These are phyloP conservation scores for Clonostachys rosea DNA, from an alignment of 2,329 filamentous ascomycete species.

Conservation along the genomic window DNA sequence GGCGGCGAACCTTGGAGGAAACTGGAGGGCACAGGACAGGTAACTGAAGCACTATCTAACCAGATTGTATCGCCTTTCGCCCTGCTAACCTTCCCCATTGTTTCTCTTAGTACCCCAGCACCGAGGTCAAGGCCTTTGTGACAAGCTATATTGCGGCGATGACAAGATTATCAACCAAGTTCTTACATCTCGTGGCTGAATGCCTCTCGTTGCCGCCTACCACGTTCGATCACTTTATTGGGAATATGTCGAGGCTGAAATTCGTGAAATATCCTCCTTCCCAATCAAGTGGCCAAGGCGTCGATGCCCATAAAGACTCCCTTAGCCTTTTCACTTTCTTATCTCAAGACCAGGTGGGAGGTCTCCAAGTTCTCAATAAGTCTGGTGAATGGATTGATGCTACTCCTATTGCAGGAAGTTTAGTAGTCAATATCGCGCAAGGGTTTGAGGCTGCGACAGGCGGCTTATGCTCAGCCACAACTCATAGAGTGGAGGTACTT, in stretches of 20 bases:
- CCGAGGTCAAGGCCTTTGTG: no score
- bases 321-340: conserved; percentile 63
- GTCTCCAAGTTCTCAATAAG: conserved; percentile 45
- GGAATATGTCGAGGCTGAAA: conserved; percentile 55
- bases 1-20: conserved; percentile 29
- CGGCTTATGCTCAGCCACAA: conserved; percentile 48
- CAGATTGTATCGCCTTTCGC: no score
- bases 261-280: conserved; percentile 45
- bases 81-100: no score
- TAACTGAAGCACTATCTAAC: conserved; percentile 8
- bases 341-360: conserved; percentile 46
- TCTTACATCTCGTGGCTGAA: conserved; percentile 49
- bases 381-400: conserved; percentile 44
- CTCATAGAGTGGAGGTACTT: conserved; percentile 27
- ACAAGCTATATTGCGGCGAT: no score
- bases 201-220: conserved; percentile 43
- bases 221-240: conserved; percentile 46
- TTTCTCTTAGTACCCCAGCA: no score
- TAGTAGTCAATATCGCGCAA: conserved; percentile 56
- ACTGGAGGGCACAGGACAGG: conserved; percentile 43
- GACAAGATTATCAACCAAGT: conserved; percentile 12
- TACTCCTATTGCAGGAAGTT: conserved; percentile 37
- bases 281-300: conserved; percentile 35
- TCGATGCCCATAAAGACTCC: conserved; percentile 59
- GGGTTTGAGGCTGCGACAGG: conserved; percentile 53